Base-by-base conservation (phyloP, 495 filamentous ascomycete species). In the Penicillium odoratum region DNA sequence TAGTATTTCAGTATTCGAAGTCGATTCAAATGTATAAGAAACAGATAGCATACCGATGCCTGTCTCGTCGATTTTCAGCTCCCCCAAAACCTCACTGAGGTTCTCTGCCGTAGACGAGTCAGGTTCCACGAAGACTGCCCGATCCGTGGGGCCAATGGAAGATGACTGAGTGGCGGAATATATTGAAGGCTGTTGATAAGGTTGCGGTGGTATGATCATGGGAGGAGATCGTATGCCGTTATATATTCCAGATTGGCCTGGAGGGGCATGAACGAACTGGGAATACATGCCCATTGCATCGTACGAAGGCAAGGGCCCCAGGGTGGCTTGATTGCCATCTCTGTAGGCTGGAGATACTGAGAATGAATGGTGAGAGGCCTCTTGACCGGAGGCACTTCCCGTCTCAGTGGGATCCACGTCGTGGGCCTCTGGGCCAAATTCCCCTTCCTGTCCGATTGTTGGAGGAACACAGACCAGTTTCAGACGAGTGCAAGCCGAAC, bases 401-500 rank as follows among this genome's bases (percentile, higher is more conserved):
- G 61, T 55, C 26, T 64, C 69, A 30, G 63, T 58, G 26, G 73
- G 11, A 29, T 75, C 75, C 50, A 60, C 36, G 42, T 60, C 56
- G 43, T 69, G 72, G 11, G 53, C 61, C 7, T 66, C 82, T 48
- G 77, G 67, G 34, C 78, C 68, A 63, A 82, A 87, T 36, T 90
- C 90, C 52, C 88, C 85, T 63, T 98, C 93, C 67, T 94, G 91
- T 55, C 83, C 86, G 48, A 95, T 85, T 53, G 91, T 93, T 4
- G 94, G 94, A 49, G 93, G 92, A 36, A 96, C 88, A 69, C 94
- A 99, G 59, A 93, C 88, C 58, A 97, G 79, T 75, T 97, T 97
- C 52, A 98, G 78, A 48, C 94, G 87, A 50, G 90, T 86, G 69
- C 94, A 99, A 38, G 94, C 91, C 55, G 92, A 92, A 69, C 94